These are phyloP conservation scores for Ustilago hordei DNA, from an alignment of 1,284 basidiomycete species.

Conservation along the genomic window DNA sequence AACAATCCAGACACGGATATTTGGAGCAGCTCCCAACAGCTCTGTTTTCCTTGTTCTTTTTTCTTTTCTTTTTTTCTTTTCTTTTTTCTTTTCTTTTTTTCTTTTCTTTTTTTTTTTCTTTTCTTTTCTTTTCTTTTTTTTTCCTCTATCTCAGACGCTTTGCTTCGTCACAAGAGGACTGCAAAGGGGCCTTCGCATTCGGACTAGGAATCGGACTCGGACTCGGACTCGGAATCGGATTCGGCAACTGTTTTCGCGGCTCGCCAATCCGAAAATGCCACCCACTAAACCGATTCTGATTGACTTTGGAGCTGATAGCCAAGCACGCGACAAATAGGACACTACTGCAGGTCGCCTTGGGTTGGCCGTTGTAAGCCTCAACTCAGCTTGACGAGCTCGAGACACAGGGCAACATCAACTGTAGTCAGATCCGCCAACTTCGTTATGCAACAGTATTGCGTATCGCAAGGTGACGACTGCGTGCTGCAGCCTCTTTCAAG, in stretches of 20 bases:
- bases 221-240: too few relatives aligned
- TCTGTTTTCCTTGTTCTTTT: background rate
- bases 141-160: too few relatives aligned
- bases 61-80: too few relatives aligned
- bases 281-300: background rate
- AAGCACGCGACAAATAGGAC: background rate
- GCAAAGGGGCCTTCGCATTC: too few relatives aligned
- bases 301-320: background rate
- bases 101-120: too few relatives aligned
- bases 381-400: background rate
- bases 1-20: background rate
- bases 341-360: background rate
- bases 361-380: background rate
- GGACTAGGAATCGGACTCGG: too few relatives aligned
- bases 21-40: background rate
- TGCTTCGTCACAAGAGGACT: too few relatives aligned
- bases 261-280: background rate
- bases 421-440: slow-evolving; percentile 14
- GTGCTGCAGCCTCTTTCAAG: background rate
- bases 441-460: background rate
- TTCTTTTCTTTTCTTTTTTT: too few relatives aligned
- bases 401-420: background rate
- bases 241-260: background rate
- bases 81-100: too few relatives aligned
- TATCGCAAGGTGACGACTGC: slow-evolving; percentile 3